Conservation (phyloP, 495 filamentous ascomycete genomes). For the Penicillium simplicissimum region DNA sequence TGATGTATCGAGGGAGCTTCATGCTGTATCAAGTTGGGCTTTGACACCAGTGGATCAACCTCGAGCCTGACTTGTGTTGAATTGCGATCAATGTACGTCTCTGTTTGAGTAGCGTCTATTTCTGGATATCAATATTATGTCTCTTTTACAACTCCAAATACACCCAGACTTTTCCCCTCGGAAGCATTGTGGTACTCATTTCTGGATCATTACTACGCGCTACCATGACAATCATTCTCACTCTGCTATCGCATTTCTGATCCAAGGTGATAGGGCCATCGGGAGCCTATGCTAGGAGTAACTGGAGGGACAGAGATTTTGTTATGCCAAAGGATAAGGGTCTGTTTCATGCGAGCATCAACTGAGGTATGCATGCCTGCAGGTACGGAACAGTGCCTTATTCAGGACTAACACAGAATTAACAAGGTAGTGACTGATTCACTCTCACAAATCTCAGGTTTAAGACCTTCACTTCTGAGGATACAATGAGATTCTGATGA, state of each 20-base stretch:
- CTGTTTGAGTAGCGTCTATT: constrained; percentile 2
- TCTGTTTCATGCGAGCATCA: background rate
- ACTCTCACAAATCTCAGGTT: background rate
- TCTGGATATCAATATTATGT: background rate
- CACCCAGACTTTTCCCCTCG: background rate
- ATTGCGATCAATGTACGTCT: constrained; percentile 12
- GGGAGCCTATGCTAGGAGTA: background rate
- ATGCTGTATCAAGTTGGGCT: constrained; percentile 4
- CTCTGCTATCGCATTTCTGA: no score
- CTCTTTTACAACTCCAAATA: background rate
- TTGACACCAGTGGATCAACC: background rate
- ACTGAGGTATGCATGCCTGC: background rate
- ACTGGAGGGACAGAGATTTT: background rate
- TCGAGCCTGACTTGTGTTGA: constrained; percentile 7
- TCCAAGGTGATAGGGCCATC: no score
- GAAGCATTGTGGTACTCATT: background rate
- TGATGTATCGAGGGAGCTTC: background rate
- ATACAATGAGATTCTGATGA: background rate
- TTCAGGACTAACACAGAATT: background rate
- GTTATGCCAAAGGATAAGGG: background rate
- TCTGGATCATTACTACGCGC: background rate
- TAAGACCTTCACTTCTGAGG: background rate
- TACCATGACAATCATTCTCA: no score
- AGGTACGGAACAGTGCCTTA: background rate
- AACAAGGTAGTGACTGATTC: no score